These are phyloP conservation scores for Nothophytophthora sp. DNA, from an alignment of 352 stramenopile genomes.

Conservation along the genomic window DNA sequence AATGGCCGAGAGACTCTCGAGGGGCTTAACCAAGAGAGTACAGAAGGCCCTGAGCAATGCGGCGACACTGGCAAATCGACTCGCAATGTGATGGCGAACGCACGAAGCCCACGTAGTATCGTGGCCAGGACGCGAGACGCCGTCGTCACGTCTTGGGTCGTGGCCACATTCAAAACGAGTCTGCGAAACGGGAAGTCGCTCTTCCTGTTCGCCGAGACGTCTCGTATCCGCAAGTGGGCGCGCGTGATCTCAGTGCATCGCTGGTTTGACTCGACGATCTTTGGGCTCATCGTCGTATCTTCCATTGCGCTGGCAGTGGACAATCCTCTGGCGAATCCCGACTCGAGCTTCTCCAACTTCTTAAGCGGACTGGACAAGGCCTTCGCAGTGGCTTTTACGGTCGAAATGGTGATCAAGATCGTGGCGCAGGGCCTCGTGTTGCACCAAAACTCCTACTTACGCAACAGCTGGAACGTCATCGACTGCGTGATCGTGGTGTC, in stretches of 20 bases:
- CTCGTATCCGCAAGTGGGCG: constrained; percentile 32
- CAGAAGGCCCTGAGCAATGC: not conserved
- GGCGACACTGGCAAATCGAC: constrained; percentile 6
- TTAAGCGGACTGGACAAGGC: constrained; percentile 73
- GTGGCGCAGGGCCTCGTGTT: constrained; percentile 78
- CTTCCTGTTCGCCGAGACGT: constrained; percentile 53
- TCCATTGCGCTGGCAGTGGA: constrained; percentile 88
- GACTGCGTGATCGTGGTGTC: constrained; percentile 89
- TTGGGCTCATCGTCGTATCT: constrained; percentile 82
- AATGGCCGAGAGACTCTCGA: no score
- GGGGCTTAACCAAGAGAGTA: no score
- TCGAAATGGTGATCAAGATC: constrained; percentile 92
- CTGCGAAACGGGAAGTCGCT: constrained; percentile 25
- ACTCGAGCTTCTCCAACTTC: constrained; percentile 33
- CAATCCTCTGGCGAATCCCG: constrained; percentile 72
- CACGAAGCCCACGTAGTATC: constrained; percentile 11
- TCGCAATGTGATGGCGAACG: constrained; percentile 7
- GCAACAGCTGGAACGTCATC: constrained; percentile 89
- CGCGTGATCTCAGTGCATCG: constrained; percentile 60
- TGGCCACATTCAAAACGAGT: not conserved
- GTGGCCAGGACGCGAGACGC: constrained; percentile 12
- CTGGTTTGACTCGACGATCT: constrained; percentile 82
- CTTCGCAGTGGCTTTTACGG: constrained; percentile 79
- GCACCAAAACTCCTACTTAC: constrained; percentile 77
- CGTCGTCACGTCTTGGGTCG: constrained; percentile 11